Conservation (phyloP, 2,329 filamentous ascomycete species). For the Fonsecaea pugnacius region DNA sequence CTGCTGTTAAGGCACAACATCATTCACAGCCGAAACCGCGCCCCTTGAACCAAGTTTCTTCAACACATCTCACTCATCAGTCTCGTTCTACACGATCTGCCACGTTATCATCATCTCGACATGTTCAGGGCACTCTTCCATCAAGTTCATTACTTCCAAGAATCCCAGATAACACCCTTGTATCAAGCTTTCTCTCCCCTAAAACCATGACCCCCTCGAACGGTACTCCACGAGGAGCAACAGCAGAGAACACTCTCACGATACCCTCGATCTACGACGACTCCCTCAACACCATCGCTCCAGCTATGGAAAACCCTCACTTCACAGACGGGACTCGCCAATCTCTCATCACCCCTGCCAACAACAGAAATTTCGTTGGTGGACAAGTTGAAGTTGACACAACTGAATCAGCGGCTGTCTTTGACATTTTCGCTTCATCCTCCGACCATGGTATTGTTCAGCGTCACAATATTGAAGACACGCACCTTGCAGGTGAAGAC, state of each 20-base stretch:
- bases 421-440: slow-evolving; percentile 1
- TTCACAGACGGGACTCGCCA: neutral
- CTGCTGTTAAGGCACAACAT: slow-evolving; percentile 1
- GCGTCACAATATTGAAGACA: neutral
- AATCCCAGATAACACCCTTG: neutral
- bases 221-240: neutral
- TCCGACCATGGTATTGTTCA: neutral
- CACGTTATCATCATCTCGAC: neutral
- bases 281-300: neutral
- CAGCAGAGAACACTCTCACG: neutral
- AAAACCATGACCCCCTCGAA: slow-evolving; percentile 2
- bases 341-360: neutral
- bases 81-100: slow-evolving; percentile 1
- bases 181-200: slow-evolving; percentile 3
- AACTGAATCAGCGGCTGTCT: neutral
- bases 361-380: neutral
- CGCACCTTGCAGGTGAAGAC: neutral
- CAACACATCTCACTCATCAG: neutral
- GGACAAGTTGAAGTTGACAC: neutral
- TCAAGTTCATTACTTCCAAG: slow-evolving; percentile 28
- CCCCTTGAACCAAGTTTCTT: neutral
- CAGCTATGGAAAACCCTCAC: neutral
- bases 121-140: slow-evolving; percentile 10
- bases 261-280: slow-evolving; percentile 1
- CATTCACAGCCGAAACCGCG: neutral